Evolutionary conservation across 768 basidiomycete species (phyloP), one percentile per base, ranked within the genome.

Genomic region (Leccinum truebloodii): DNA sequence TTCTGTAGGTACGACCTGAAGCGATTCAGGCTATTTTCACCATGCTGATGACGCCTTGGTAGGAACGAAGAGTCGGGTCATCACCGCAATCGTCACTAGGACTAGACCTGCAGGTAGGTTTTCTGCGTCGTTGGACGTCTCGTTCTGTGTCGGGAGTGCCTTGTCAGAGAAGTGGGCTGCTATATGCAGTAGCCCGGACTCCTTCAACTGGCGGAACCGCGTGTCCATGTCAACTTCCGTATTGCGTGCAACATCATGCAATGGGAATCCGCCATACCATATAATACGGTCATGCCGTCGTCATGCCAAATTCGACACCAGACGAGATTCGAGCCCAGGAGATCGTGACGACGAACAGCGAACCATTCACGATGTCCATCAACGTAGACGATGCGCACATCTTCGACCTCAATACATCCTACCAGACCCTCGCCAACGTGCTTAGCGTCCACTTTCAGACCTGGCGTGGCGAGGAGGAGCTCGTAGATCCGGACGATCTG

Each of bases 21-120:
- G 10, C 2, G 6, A 5, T 37, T 32, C 16, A 20, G 13, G 8
- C 12, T 5, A 22, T 51, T 28, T 6, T 44, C 9, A 18, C 46
- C 9, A 14, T 14, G 7, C 30, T 60, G 37, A 59, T 22, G 6
- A 16, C 49, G 3, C 18, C 30, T 6, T 14, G 14, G 1, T 32
- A 57, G 55, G 57, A 37, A 24, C 22, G 3, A 49, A 52, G n/a
- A 46, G 5, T 48, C 60, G 54, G 7, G 8, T 14, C 8, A 9
- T 55, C 14, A 51, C 57, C 0, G 52, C 52, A 14, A 14, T 56
- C 53, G 7, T 72, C 22, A 60, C 61, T 13, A 48, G 63, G 44
- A 70, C 58, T n/a, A 64, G 64, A 14, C 24, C 32, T 28, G 57
- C 57, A 18, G 68, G 59, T 30, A 57, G 20, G 2, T 63, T 61